A percentile compares a stretch with the other conserved stretches of the same genome.
Evolutionary conservation across 208 protist species (phyloP).

Genomic region (Leishmania guyanensis): DNA sequence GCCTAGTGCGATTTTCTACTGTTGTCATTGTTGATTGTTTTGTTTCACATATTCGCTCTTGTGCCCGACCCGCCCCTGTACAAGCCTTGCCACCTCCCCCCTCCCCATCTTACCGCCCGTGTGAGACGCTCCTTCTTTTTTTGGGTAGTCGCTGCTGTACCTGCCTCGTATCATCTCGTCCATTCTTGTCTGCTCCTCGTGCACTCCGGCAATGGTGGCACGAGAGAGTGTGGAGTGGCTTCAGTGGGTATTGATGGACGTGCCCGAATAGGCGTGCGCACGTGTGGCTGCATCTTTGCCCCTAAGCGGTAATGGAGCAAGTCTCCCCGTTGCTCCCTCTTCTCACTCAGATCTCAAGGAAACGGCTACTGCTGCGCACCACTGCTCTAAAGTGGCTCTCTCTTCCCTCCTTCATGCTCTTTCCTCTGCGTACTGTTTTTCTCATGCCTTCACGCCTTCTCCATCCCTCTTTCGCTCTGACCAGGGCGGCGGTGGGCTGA

Average conservation of each 20-base stretch:
- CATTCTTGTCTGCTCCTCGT: not conserved
- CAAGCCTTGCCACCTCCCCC: not conserved
- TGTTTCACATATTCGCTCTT: not conserved
- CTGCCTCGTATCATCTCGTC: not conserved
- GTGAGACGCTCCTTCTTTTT: not conserved
- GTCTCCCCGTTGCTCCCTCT: not conserved
- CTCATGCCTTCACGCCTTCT: not conserved
- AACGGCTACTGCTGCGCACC: not conserved
- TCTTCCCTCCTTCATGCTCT: not conserved
- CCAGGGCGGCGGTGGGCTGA: not conserved
- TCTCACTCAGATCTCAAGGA: not conserved
- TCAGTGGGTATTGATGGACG: not conserved
- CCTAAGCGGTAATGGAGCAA: not conserved
- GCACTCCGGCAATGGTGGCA: not conserved
- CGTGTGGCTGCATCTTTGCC: not conserved
- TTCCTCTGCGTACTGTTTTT: not conserved
- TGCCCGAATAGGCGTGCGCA: not conserved
- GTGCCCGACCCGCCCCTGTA: too few relatives aligned
- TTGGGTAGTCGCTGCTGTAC: not conserved
- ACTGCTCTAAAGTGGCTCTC: not conserved
- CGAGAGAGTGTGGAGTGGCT: not conserved
- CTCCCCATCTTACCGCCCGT: not conserved
- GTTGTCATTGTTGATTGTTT: not conserved
- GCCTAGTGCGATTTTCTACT: not conserved
- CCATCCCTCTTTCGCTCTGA: not conserved